Base-by-base conservation (phyloP, 352 stramenopile species). In the Pythium brachiatum region DNA sequence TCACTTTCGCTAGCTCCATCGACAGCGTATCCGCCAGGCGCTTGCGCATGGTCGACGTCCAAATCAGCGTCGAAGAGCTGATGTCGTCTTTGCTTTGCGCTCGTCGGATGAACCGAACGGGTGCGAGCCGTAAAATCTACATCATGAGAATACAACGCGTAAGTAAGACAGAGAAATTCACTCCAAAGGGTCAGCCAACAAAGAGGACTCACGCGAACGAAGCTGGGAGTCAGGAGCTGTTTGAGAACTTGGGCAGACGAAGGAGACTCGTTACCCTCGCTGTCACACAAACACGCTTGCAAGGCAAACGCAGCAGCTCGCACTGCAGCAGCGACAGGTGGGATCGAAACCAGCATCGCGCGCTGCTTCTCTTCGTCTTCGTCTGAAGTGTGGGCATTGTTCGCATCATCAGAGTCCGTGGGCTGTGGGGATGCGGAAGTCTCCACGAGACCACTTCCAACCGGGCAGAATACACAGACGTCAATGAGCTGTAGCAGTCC, bases 141-240 rank as follows among this genome's bases (percentile, higher is more conserved):
- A 59, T 29, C 18, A 57, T 7, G 13, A 52, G 13, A 20, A 27
- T 11, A 25, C 20, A 44, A 13, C 3, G 21, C 21, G 12, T n/a
- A 63, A 43, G 3, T 46, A 29, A 0, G 18, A 31, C 16, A 23
- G 48, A 34, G n/a, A n/a, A n/a, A 41, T 21, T 41, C 18, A 34
- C 21, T 27, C 1, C 25, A 11, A 29, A 31, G 9, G 3, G 31
- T 12, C 7, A 57, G 23, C 5, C 20, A 63, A 46, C 18, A 55
- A 55, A 50, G 13, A 27, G 41, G n/a, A 66, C 70, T 21, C 69
- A 92, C 85, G 59, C 81, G 74, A 53, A 92, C 71, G 53, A 95
- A 85, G 31, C 84, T 89, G 53, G 84, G 86, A 8, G 84, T 92
- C 51, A 93, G 64, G 25, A 95, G 70, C 57, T 95, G 86, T 64